Base-by-base conservation (phyloP, 129 eudicot genomes). In the Apium graveolens region DNA sequence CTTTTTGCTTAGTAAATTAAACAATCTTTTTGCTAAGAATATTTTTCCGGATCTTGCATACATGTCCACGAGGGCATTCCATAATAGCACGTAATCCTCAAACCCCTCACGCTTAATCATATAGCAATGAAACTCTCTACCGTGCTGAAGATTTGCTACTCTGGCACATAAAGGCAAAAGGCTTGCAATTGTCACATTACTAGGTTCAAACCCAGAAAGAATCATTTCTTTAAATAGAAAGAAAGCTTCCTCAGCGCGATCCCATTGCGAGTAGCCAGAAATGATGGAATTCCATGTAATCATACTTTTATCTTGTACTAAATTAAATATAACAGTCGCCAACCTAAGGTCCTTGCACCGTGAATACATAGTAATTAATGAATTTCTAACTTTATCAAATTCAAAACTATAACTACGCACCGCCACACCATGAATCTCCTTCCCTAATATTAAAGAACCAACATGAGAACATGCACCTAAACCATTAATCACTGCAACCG, bases 121-220 rank as follows among this genome's bases (percentile, higher is more conserved):
- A 76, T 86, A 91, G 80, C 93, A 73, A 51, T 85, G 93, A 57
- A 91, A 82, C 70, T 87, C 91, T 85, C 81, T 89, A 29, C 89
- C 90, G 43, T 91, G 88, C 62, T 85, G 91, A 37, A 89, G 88
- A 68, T 91, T 87, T 66, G 91, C 90, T n/a, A 86, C 82, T 51
- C 91, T 81, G 18, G 91, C 91, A 82, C 97, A 91, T 63, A 91
- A 83, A n/a, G 91, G 91, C 74, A 91, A 86, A 62, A 89, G 79
- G 86, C 90, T 84, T 49, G 93, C 93, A 63, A 89, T 85, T 1
- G 97, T 91, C 74, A 89, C 86, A 31, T 81, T 85, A 81, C 84
- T 89, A 6, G 91, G 93, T 55, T 87, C 81, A 11, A 80, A 32
- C 7, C 83, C 79, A 18, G 85, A 80, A 77, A 71, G 69, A 70